A percentile compares a stretch with the other conserved stretches of the same genome.
phyloP scores from a whole-genome alignment of 495 filamentous ascomycete genomes.

The Trichoderma reesei region DNA sequence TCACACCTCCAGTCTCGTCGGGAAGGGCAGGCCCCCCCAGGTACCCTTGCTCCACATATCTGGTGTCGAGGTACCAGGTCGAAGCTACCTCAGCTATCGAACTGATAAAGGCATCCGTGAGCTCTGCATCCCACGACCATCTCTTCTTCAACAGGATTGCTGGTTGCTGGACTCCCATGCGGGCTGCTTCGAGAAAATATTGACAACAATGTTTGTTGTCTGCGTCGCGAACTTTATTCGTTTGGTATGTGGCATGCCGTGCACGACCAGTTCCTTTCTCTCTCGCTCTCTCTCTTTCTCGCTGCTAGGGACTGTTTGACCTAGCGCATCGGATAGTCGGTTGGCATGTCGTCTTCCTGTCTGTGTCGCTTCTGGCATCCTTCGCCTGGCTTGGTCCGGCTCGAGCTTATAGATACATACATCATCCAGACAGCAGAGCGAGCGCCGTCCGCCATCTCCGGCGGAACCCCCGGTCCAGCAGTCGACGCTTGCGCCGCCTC shows the following conservation, averaged over 20 bases:
- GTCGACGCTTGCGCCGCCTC: constrained; percentile 1
- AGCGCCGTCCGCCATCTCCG: neutral
- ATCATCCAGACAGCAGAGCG: neutral
- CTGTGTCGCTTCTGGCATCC: neutral
- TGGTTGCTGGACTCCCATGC: no score
- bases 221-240: no score
- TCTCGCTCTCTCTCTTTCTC: neutral
- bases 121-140: no score
- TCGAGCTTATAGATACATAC: neutral
- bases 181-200: no score
- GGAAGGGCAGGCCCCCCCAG: no score
- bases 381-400: neutral
- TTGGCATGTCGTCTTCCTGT: no score
- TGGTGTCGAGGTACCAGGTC: neutral
- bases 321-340: neutral
- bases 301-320: neutral
- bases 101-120: no score
- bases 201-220: no score
- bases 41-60: neutral
- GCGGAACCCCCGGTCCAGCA: neutral
- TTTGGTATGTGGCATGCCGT: no score
- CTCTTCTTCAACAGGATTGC: no score
- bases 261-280: neutral
- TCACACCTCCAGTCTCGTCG: no score
- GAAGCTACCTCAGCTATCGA: no score